Base-by-base conservation (phyloP, 2,329 filamentous ascomycete genomes). In the Penicillium glabrum region DNA sequence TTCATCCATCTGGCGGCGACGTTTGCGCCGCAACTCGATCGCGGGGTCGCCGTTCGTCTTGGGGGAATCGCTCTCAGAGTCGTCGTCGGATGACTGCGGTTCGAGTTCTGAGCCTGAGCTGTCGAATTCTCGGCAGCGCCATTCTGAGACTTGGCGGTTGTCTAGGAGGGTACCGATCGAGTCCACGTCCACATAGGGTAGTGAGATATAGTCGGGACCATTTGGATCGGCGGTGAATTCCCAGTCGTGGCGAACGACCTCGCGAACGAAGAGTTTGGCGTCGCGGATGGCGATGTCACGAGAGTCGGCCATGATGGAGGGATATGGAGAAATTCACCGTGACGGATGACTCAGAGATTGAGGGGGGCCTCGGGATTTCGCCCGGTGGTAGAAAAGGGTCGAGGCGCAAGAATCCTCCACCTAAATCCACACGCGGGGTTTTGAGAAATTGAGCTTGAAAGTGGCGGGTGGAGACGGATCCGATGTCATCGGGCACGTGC, bases 1-100 rank as follows among this genome's bases (percentile, higher is more conserved):
- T 54, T 86, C 84, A 59, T 84, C 82, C 49, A 85, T 70, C 48
- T 80, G 82, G 64, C 80, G 83, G 53, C 86, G 80, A 43, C 84
- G 80, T 60, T 80, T 82, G 35, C 84, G 79, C 58, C 81, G 82
- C 55, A 82, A 81, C 45, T 82, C 80, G 5, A 79, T 69, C 4
- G 78, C 70, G 19, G 78, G 78, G 73, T 59, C 77, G 75, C 24
- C 69, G 56, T 77, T 74, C 4, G 71, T 69, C 53, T 75, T 68
- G 2, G 59, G 49, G 1, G 56, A 53, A 21, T 61, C 59, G 8
- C 44, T 46, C 19, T 64, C 61, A 10, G 50, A 41, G 4, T 64
- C 57, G 35, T 56, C 50, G 45, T 66, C 61, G 19, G 60, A 64
- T 24, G 56, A 57, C 52, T 68, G 65, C 2, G 69, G 66, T 47